Evolutionary conservation across 2,329 filamentous ascomycete genomes (phyloP).

Genomic region (Fusarium siculi): DNA sequence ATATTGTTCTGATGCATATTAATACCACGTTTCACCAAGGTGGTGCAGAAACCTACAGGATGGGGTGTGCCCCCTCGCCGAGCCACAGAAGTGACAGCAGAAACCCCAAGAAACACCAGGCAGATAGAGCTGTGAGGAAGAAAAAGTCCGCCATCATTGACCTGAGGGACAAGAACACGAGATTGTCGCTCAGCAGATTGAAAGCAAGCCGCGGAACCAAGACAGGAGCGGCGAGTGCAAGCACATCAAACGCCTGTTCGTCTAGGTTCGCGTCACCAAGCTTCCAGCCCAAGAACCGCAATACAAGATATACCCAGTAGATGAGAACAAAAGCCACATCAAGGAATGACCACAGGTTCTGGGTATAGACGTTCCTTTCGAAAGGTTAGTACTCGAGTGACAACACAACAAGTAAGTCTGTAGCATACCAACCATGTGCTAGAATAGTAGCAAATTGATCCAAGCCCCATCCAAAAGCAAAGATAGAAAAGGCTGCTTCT

Average conservation of each 20-base stretch:
- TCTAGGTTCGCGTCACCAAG: conserved; percentile 58
- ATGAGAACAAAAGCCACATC: conserved; percentile 82
- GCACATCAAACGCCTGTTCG: conserved; percentile 78
- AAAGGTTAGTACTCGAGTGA: conserved; percentile 1
- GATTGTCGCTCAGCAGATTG: conserved; percentile 83
- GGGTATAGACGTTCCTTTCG: conserved; percentile 80
- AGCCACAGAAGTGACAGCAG: conserved; percentile 84
- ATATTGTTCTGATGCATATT: conserved; percentile 66
- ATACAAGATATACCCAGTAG: conserved; percentile 73
- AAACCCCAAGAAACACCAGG: conserved; percentile 88
- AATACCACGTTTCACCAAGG: not conserved
- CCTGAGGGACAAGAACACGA: conserved; percentile 82
- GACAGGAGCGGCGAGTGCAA: conserved; percentile 82
- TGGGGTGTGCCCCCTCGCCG: conserved; percentile 68
- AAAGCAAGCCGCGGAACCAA: conserved; percentile 83
- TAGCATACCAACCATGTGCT: conserved; percentile 71
- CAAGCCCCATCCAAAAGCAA: conserved; percentile 80
- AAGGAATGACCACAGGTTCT: conserved; percentile 89
- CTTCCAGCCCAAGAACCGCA: conserved; percentile 74
- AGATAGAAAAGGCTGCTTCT: conserved; percentile 77
- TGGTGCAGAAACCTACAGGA: conserved; percentile 58
- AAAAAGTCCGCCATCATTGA: conserved; percentile 90
- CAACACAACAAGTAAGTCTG: not conserved
- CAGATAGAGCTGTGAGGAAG: conserved; percentile 77
- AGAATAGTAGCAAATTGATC: conserved; percentile 82